Conservation (phyloP, 139 green algal genomes). For the Haematococcus lacustris region DNA sequence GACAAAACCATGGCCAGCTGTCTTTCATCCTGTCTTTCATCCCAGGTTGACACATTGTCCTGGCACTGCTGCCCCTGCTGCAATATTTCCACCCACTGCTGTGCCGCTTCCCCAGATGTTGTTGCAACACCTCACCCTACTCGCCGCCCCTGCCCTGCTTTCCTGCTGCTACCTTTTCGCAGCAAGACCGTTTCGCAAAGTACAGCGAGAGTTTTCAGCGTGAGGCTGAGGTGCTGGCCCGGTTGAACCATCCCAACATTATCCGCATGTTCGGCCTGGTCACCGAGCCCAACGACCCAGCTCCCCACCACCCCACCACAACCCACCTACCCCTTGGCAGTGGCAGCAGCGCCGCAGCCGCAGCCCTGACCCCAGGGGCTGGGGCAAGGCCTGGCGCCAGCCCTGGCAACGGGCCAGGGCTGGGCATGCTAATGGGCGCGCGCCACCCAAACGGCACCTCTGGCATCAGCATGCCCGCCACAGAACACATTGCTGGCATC, state of each 20-base stretch:
- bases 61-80: too few relatives aligned
- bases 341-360: not conserved
- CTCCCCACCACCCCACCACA: not conserved
- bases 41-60: too few relatives aligned
- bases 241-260: constrained; percentile 89
- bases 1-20: too few relatives aligned
- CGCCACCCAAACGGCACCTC: constrained; percentile 1
- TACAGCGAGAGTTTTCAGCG: constrained; percentile 73
- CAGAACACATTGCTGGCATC: constrained; percentile 48
- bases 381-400: too few relatives aligned
- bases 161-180: too few relatives aligned
- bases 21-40: too few relatives aligned
- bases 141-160: too few relatives aligned
- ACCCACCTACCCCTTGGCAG: not conserved
- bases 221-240: constrained; percentile 69
- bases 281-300: constrained; percentile 22
- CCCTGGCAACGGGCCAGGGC: not conserved
- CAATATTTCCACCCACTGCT: too few relatives aligned
- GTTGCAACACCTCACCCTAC: too few relatives aligned
- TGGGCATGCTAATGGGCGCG: constrained; percentile 14
- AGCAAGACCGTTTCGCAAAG: constrained; percentile 51
- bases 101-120: too few relatives aligned
- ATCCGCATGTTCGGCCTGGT: constrained; percentile 88
- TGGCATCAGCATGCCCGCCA: not conserved
- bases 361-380: not conserved